Base-by-base conservation (phyloP, 805 yeast genomes). In the Scheffersomyces spartinae region DNA sequence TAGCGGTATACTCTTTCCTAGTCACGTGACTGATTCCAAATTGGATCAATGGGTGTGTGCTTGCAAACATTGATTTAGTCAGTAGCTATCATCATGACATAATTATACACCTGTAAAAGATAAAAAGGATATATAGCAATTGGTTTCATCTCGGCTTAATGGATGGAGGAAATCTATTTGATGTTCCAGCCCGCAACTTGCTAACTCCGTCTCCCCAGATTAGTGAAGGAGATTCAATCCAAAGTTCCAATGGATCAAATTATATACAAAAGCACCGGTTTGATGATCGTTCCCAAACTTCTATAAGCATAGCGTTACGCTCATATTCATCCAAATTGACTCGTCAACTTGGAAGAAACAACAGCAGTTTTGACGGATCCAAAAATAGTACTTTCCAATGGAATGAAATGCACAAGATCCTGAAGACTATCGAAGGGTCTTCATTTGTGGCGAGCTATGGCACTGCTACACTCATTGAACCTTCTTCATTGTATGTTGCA, bases 401-500 rank as follows among this genome's bases (percentile, higher is more conserved):
- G 61, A 21, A 41, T 5, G 42, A 43, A 18, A 34, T 49, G 6
- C 26, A 34, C 9, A 27, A 21, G 5, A 40, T 55, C 11, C 28
- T 44, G 5, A 19, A 30, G 5, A 30, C 29, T 7, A 38, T 47
- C 27, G 39, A 39, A 20, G 34, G 53, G 4, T 20, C 40, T 5
- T 42, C 35, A 5, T 55, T 55, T 24, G 7, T 37, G 2, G 15
- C 36, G 5, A 26, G 27, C 8, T 38, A 44, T 27, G 63, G 63
- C 8, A 15, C 22, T 3, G 41, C 45, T 3, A 26, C 30, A 4
- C 32, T 20, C 20, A 23, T 55, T 9, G 45, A 42, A 23, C 42
- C 54, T 7, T 45, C 52, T 3, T 33, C 55, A 2, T 27, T 50
- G 5, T 49, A 63, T 17, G 54, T 78, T 6, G 71, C 71, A 0